Evolutionary conservation across 768 basidiomycete genomes (phyloP).

Genomic region (Rubroboletus pulcherrimus): DNA sequence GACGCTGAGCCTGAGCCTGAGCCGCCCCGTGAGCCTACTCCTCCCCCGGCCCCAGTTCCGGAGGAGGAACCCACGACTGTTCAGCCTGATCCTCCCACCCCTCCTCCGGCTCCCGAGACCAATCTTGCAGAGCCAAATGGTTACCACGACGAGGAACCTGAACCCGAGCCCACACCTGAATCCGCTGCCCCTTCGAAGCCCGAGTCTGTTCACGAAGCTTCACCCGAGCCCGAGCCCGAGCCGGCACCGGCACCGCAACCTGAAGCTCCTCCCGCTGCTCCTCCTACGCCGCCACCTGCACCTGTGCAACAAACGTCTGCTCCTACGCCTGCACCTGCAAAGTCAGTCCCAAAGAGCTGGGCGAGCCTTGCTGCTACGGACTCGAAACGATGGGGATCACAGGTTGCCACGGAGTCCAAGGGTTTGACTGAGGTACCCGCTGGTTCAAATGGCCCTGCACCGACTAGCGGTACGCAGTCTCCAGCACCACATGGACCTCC

Average conservation of each 20-base stretch:
- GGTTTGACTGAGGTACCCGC: slow-evolving; percentile 66
- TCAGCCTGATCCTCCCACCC: slow-evolving; percentile 29
- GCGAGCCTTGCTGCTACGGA: slow-evolving; percentile 86
- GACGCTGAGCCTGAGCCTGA: slow-evolving; percentile 30
- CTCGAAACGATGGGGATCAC: slow-evolving; percentile 78
- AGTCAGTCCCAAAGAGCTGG: slow-evolving; percentile 75
- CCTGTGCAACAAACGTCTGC: slow-evolving; percentile 30
- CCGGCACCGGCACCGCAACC: slow-evolving; percentile 22
- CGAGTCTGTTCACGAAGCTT: slow-evolving; percentile 25
- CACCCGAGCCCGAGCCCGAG: slow-evolving; percentile 28
- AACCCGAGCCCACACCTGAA: slow-evolving; percentile 26
- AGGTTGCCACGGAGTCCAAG: slow-evolving; percentile 73
- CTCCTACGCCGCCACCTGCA: slow-evolving; percentile 30
- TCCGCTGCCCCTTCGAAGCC: slow-evolving; percentile 23
- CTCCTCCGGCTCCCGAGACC: slow-evolving; percentile 37
- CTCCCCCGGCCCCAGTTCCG: slow-evolving; percentile 26
- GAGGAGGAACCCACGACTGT: slow-evolving; percentile 43
- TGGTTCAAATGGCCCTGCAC: slow-evolving; percentile 36
- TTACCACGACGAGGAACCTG: slow-evolving; percentile 33
- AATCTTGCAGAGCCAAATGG: slow-evolving; percentile 41
- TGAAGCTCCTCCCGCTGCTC: slow-evolving; percentile 9
- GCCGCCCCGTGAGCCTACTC: slow-evolving; percentile 29
- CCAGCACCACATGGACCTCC: slow-evolving; percentile 30
- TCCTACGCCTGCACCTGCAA: slow-evolving; percentile 32
- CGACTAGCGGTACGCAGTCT: slow-evolving; percentile 38